Evolutionary conservation across 164 flowering plant species (phyloP), one percentile per base, ranked within the genome.

Genomic region (Chloranthus sessilifolius): DNA sequence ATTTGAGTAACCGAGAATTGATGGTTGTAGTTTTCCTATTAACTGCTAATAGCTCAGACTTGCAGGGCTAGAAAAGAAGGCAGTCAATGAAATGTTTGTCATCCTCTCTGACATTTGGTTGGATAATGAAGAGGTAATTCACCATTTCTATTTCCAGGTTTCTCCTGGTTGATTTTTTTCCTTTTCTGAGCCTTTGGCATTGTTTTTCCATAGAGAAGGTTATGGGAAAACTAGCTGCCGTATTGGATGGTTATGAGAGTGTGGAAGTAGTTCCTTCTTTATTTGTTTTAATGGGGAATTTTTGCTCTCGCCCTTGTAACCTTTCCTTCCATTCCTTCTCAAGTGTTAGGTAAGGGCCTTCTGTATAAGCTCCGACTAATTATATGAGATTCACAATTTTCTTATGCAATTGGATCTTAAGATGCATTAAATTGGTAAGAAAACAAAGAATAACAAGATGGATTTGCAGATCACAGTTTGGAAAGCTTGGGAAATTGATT

Each of bases 261-360:
- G 79, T 67, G 54, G 90, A 81, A 52, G 89, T 88, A 55, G 97
- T 92, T 61, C 99, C 99, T 40, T 92, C 95, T 51, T 67, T 92
- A 30, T 92, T 92, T 70, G 91, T 92, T 48, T 72, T 94, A 54
- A 89, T 89, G 99, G 97, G 97, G 23, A 89, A 89, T 60, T 94
- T 94, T 65, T 84, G 88, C 51, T 89, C 97, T 60, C 83, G 51
- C 34, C 95, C 99, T 25, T 94, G 95, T 58, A 89, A 89, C 62
- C 84, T 94, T 29, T 69, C 97, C 24, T 94, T 88, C 50, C 62
- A 68, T 67, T 76, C 89, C 47, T 83, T 69, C 63, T 74, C 95
- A 44, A 77, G 46, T 52, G 79, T 92, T 49, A 83, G 95, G 98
- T 83, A 51, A 74, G 74, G 15, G 30, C n/a, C 6, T 31, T 24